Evolutionary conservation across 2,329 filamentous ascomycete genomes (phyloP), one percentile per base, ranked within the genome.

Genomic region (Paramyrothecium sp.): DNA sequence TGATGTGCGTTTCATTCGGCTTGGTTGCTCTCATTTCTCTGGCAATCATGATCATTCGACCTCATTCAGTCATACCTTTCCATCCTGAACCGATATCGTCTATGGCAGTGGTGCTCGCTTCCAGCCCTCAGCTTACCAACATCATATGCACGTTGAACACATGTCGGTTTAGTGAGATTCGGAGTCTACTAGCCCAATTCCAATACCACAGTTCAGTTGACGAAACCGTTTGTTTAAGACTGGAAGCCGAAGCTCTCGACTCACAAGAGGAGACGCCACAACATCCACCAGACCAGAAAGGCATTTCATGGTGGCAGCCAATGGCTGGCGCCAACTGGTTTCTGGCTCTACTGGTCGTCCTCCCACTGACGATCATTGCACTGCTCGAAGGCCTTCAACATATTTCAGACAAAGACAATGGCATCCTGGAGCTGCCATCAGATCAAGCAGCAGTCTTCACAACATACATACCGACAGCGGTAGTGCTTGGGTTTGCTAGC

Each of bases 381-480:
- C 33, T 55, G 7, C 51, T 68, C 8, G 64, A 68, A 50, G 56
- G 58, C 26, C 46, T 68, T 3, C 66, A 68, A 26, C 65, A 61
- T 12, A 50, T 62, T 20, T 67, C 66, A 1, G 63, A 73, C 30
- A 33, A 53, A 11, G 61, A 67, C 44, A 50, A 63, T 34, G 70
- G 70, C 2, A 62, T 72, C 46, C 49, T 64, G 3, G 47, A 53
- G 7, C 44, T 63, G 17, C 56, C 51, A 11, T 59, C 56, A 21
- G 46, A 51, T 16, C 59, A 59, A 26, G 54, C 62, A 7, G 38
- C 38, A 44, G 62, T 67, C n/a, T 64, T 70, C 22, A 67, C 64
- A n/a, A 70, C 69, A 10, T 72, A 70, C 26, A 54, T 72, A 11
- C 69, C 65, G 1, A 63, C 59, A 17, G 60, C 60, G 8, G 50